Percentiles rank a stretch among this genome's conserved stretches.
Conservation (phyloP, 805 yeast species). For the Wickerhamiella nectarea region DNA sequence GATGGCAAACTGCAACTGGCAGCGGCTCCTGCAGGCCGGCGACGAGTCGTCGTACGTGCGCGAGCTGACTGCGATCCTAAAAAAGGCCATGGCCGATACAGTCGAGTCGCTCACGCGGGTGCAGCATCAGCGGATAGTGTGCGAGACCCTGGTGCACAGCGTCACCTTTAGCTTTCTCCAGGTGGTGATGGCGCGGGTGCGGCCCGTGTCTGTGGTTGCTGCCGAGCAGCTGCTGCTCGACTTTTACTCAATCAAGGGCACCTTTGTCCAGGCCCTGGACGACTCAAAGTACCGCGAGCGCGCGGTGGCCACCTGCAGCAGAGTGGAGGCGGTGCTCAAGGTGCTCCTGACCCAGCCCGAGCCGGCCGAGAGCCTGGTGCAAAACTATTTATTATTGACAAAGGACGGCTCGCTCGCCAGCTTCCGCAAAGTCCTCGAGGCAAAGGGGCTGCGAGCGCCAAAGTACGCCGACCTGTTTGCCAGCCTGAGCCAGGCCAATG, state of each 20-base stretch:
- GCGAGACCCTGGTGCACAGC: conserved; percentile 63
- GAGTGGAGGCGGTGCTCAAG: conserved; percentile 52
- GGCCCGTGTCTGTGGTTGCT: conserved; percentile 53
- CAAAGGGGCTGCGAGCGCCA: conserved; percentile 39
- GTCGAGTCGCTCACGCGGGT: conserved; percentile 41
- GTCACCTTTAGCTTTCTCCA: conserved; percentile 42
- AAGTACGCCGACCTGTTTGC: conserved; percentile 17
- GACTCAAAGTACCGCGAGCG: conserved; percentile 25
- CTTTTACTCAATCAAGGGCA: conserved; percentile 45
- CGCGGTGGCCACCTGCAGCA: conserved; percentile 22
- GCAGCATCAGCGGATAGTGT: conserved; percentile 53
- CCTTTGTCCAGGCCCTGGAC: conserved; percentile 28
- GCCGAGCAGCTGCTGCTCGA: conserved; percentile 78
- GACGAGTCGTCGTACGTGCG: conserved; percentile 60
- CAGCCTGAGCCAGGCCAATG: conserved; percentile 14
- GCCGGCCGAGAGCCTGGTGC: conserved; percentile 54
- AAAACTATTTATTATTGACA: conserved; percentile 49
- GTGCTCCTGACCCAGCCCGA: conserved; percentile 47
- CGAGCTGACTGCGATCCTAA: conserved; percentile 38
- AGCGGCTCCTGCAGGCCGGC: conserved; percentile 43
- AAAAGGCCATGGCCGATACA: conserved; percentile 32
- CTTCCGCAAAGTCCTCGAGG: conserved; percentile 47
- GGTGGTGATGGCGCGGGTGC: conserved; percentile 40
- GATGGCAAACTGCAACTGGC: conserved; percentile 67
- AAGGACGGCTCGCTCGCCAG: conserved; percentile 51